Evolutionary conservation across 2,329 filamentous ascomycete species (phyloP).

Genomic region (Trichoderma guizhouense): DNA sequence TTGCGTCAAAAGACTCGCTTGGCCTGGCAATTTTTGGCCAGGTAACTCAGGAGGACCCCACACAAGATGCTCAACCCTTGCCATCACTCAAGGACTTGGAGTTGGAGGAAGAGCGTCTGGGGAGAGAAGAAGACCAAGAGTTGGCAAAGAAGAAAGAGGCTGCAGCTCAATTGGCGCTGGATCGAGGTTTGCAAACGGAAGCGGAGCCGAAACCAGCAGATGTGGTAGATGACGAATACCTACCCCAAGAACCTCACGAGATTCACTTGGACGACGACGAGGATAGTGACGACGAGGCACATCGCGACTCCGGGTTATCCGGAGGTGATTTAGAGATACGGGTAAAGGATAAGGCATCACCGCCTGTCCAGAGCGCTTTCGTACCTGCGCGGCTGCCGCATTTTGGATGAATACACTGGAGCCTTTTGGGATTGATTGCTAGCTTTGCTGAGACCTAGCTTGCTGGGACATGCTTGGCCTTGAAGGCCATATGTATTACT

Average conservation of each 20-base stretch:
- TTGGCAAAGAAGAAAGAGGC: slow-evolving; percentile 51
- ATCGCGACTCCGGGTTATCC: neutral
- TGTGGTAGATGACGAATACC: slow-evolving; percentile 33
- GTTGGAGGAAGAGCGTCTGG: slow-evolving; percentile 50
- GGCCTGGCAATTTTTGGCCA: slow-evolving; percentile 27
- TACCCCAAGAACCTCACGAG: neutral
- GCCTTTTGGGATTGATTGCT: neutral
- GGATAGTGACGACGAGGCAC: neutral
- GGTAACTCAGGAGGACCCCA: slow-evolving; percentile 32
- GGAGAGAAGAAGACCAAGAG: slow-evolving; percentile 51
- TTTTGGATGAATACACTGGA: slow-evolving; percentile 40
- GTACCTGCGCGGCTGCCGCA: slow-evolving; percentile 58
- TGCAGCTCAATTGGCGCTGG: slow-evolving; percentile 49
- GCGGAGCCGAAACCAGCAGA: slow-evolving; percentile 25
- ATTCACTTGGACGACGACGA: neutral
- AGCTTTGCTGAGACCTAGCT: neutral
- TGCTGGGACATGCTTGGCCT: neutral
- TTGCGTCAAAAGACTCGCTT: slow-evolving; percentile 34
- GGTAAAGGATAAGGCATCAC: slow-evolving; percentile 23
- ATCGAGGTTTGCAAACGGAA: slow-evolving; percentile 42
- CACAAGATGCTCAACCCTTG: slow-evolving; percentile 37
- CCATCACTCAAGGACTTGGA: slow-evolving; percentile 51
- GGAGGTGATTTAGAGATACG: slow-evolving; percentile 25
- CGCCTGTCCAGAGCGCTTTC: slow-evolving; percentile 37
- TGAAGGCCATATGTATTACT: slow-evolving; percentile 8